Evolutionary conservation across 2,329 filamentous ascomycete species (phyloP), one percentile per base, ranked within the genome.

Genomic region (Neonectria sp.): DNA sequence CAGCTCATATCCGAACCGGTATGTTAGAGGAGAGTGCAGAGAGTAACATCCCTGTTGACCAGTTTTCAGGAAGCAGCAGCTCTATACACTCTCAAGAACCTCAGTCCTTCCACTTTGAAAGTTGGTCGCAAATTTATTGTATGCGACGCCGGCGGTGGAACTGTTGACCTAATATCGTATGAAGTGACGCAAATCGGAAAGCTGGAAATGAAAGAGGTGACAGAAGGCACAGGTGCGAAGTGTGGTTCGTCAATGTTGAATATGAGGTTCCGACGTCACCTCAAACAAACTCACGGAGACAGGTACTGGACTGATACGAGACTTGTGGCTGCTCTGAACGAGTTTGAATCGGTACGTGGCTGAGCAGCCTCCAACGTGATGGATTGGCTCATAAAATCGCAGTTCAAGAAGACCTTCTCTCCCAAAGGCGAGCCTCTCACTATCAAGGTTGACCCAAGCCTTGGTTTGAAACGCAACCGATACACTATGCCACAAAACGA

Each of bases 131-230:
- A 81, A 21, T 86, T 88, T 57, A 83, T 88, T 15, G 82, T 88
- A 3, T 86, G 86, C 45, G 86, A 89, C 69, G 86, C 86, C 24
- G 86, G 86, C 12, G 86, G 86, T 37, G 86, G 86, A 27, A 87
- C 86, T 1, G 86, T 86, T 2, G 86, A 89, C 73, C 77, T 88
- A 24, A 87, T 88, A 64, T 85, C 84, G 7, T 88, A 88, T 68
- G 82, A 84, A 63, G 82, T 88, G 45, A 81, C 77, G 3, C 76
- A 78, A 11, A 71, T 85, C 4, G 77, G 82, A 2, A 79, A 80
- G 17, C 76, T 87, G 7, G 79, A 84, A 65, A 78, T 88, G n/a
- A 79, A 81, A 62, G 86, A 88, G 74, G 83, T 85, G 15, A 83
- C 83, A 4, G 81, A 82, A 35, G 85, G 85, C 2, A 85, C 83